Conservation (phyloP, 768 basidiomycete species). For the Tulasnella sp. region DNA sequence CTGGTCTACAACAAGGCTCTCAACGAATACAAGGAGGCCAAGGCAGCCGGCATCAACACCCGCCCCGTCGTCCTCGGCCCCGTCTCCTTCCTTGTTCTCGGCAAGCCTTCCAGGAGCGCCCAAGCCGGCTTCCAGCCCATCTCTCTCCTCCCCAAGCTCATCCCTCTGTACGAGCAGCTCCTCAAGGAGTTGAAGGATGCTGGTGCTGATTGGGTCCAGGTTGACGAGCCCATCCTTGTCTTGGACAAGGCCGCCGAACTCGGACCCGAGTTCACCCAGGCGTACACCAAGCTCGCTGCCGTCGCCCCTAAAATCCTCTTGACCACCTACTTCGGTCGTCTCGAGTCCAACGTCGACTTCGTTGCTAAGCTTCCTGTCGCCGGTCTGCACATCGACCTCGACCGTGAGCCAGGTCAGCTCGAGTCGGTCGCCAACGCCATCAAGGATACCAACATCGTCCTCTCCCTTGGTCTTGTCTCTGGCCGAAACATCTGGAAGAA, state of each 20-base stretch:
- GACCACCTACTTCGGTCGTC: conserved; percentile 94
- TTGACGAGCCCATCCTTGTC: conserved; percentile 95
- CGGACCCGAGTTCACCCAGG: conserved; percentile 71
- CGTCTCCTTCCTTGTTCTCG: conserved; percentile 89
- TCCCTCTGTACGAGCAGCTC: conserved; percentile 89
- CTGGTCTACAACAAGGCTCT: conserved; percentile 93
- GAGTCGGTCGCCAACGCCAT: conserved; percentile 74
- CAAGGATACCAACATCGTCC: conserved; percentile 71
- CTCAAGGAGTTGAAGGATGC: conserved; percentile 85
- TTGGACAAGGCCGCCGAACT: conserved; percentile 75
- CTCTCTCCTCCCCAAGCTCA: conserved; percentile 79
- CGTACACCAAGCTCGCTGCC: conserved; percentile 75
- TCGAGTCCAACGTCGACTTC: conserved; percentile 85
- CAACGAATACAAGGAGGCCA: conserved; percentile 91
- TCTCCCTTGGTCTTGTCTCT: conserved; percentile 94
- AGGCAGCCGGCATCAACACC: conserved; percentile 80
- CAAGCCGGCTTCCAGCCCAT: conserved; percentile 83
- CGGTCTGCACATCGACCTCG: conserved; percentile 94
- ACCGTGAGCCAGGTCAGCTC: conserved; percentile 88
- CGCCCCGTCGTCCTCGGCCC: conserved; percentile 96
- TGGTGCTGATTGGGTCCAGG: conserved; percentile 91
- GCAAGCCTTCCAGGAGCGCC: conserved; percentile 85
- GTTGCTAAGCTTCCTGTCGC: conserved; percentile 87
- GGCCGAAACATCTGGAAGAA: conserved; percentile 99
- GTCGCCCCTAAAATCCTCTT: conserved; percentile 89